Evolutionary conservation across 108 stramenopile species (phyloP).

Genomic region (Parietichytrium sp.): DNA sequence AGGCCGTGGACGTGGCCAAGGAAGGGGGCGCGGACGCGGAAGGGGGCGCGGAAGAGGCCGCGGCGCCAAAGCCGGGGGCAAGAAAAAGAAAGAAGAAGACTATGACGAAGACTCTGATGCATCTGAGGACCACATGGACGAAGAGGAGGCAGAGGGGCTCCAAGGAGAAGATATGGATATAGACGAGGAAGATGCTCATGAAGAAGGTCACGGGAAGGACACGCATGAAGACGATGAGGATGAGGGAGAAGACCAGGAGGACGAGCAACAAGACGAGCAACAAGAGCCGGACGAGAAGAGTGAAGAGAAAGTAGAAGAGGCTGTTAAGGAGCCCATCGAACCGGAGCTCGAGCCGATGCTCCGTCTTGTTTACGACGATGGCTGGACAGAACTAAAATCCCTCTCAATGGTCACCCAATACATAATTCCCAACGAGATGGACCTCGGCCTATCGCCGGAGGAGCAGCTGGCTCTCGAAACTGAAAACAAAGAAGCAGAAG

Average conservation of each 20-base stretch:
- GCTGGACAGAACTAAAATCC: too few relatives aligned
- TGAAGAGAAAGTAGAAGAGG: neutral
- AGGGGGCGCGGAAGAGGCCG: neutral
- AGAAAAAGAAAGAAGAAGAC: neutral
- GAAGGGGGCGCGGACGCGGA: neutral
- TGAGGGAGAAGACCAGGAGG: neutral
- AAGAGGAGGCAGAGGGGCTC: neutral
- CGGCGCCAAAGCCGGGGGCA: neutral
- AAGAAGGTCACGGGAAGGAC: neutral
- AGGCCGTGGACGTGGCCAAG: neutral
- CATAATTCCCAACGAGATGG: too few relatives aligned
- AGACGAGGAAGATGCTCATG: too few relatives aligned
- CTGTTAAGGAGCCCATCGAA: neutral
- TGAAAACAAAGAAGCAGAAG: too few relatives aligned
- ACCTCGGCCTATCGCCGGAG: too few relatives aligned
- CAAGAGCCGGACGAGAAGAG: neutral
- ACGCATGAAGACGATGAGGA: neutral
- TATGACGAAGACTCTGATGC: neutral
- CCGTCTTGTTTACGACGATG: too few relatives aligned
- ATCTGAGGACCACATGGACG: neutral
- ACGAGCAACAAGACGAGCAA: neutral
- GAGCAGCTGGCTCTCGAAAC: too few relatives aligned
- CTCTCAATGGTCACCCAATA: too few relatives aligned
- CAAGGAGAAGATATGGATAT: neutral
- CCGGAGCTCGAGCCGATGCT: too few relatives aligned